Percentiles rank a stretch among this genome's conserved stretches.
phyloP scores from a whole-genome alignment of 2,329 filamentous ascomycete species.

The Cytospora mali region DNA sequence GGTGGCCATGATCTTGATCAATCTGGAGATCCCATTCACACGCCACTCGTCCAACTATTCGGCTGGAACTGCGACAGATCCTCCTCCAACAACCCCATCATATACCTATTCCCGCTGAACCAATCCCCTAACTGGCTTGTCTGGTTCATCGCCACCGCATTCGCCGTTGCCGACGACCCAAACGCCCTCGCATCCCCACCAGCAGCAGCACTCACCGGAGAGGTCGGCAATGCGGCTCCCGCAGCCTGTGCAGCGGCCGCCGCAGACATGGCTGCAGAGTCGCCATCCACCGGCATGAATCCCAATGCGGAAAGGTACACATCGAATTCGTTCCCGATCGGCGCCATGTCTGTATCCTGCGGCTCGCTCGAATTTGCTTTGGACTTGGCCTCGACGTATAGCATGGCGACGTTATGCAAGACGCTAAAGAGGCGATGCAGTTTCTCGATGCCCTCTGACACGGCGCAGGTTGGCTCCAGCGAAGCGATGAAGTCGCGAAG shows the following conservation, averaged over 20 bases:
- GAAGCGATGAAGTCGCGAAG: conserved; percentile 60
- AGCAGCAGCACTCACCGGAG: conserved; percentile 2
- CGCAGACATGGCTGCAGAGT: conserved; percentile 21
- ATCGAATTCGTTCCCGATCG: conserved; percentile 63
- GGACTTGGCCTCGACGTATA: conserved; percentile 64
- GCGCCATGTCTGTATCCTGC: conserved; percentile 48
- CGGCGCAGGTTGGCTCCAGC: conserved; percentile 51
- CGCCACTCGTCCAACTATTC: conserved; percentile 35
- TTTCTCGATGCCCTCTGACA: conserved; percentile 62
- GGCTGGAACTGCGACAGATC: conserved; percentile 51
- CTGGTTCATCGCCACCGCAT: conserved; percentile 32
- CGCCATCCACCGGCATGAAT: conserved; percentile 50
- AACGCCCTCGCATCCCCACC: conserved; percentile 18
- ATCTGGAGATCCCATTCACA: conserved; percentile 9
- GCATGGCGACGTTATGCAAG: conserved; percentile 61
- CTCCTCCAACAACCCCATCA: conserved; percentile 67
- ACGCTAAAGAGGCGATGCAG: conserved; percentile 64
- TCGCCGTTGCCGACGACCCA: conserved; percentile 15
- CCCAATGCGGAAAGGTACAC: conserved; percentile 66
- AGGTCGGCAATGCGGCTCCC: conserved; percentile 8
- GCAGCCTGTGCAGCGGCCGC: conserved; percentile 12
- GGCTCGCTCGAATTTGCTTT: conserved; percentile 55
- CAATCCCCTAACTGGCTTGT: conserved; percentile 61
- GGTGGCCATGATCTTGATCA: background rate
- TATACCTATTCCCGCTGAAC: conserved; percentile 67